Evolutionary conservation across 345 rosid genomes (phyloP), one percentile per base, ranked within the genome.

Genomic region (Nephelium lappaceum): DNA sequence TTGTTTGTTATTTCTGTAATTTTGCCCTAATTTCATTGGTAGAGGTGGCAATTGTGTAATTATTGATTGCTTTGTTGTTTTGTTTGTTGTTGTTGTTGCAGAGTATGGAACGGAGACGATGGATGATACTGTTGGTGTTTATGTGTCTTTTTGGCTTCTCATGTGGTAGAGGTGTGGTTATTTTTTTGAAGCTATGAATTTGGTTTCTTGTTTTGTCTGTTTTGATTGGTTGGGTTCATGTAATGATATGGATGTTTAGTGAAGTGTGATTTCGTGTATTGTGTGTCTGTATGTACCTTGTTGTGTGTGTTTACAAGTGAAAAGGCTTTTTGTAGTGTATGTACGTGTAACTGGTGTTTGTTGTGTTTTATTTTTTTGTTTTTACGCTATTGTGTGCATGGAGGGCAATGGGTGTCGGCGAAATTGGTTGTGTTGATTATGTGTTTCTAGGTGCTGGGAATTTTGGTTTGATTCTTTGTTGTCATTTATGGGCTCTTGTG

Each of bases 101-200:
- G 91, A 78, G 58, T 0, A 92, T 92, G 96, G 85, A 74, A 58
- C 83, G 31, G 66, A 87, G 65, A 64, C 69, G 83, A 77, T 81
- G 72, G 85, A 62, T 89, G n/a, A 65, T 84, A 10, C 42, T 84
- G 72, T 81, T 79, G 67, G 67, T 85, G 65, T 73, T 82, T 67
- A 75, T 73, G 53, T 82, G 67, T 75, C 77, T 89, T 36, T 49
- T 83, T 71, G 80, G 67, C 31, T 81, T 71, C 64, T 83, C 89
- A 66, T 21, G 65, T 72, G 87, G 82, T 8, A 86, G 91, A 90
- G 93, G 93, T 92, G 6, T 8, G 51, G 12, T 45, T 45, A 38
- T 58, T 81, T 60, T 60, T 18, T 61, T 25, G 15, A 55, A 69
- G 65, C 77, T 14, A 41, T 65, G 6, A 39, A n/a, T 16, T 53